phyloP scores from a whole-genome alignment of 148 eudicot genomes.

The Simmondsia chinensis region DNA sequence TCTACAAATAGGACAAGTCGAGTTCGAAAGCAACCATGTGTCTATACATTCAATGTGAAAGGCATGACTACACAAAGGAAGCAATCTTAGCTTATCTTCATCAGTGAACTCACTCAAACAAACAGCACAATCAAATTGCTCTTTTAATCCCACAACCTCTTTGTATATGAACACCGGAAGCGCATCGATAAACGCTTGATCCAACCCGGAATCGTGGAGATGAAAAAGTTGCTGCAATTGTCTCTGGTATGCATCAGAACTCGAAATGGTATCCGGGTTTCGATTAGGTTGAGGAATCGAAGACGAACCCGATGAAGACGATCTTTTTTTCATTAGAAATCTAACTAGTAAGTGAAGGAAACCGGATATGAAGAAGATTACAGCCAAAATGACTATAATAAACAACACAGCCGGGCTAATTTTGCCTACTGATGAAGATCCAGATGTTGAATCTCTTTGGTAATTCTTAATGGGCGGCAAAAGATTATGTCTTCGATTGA shows the following conservation, averaged over 20 bases:
- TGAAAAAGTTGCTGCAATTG: conserved; percentile 70
- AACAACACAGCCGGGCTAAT: conserved; percentile 40
- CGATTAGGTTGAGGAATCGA: conserved; percentile 28
- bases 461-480: conserved; percentile 9
- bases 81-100: conserved; percentile 53
- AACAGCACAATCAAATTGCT: conserved; percentile 89
- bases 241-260: conserved; percentile 39
- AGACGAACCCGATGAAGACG: conserved; percentile 19
- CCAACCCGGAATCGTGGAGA: conserved; percentile 80
- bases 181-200: conserved; percentile 73
- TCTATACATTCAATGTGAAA: conserved; percentile 89
- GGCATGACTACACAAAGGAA: conserved; percentile 87
- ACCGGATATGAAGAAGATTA: conserved; percentile 47
- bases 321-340: conserved; percentile 38
- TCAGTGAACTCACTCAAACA: conserved; percentile 74
- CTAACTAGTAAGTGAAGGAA: conserved; percentile 43
- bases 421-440: conserved; percentile 31
- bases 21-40: conserved; percentile 80
- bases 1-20: conserved; percentile 89
- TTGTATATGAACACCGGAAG: conserved; percentile 68
- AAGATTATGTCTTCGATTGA: conserved; percentile 13
- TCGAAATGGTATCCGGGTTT: conserved; percentile 34
- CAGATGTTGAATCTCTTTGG: conserved; percentile 27
- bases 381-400: conserved; percentile 39
- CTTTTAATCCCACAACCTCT: conserved; percentile 59